These are phyloP conservation scores for Lichtheimia hyalospora DNA, from an alignment of 371 early-diverging fungal genomes.

Conservation along the genomic window DNA sequence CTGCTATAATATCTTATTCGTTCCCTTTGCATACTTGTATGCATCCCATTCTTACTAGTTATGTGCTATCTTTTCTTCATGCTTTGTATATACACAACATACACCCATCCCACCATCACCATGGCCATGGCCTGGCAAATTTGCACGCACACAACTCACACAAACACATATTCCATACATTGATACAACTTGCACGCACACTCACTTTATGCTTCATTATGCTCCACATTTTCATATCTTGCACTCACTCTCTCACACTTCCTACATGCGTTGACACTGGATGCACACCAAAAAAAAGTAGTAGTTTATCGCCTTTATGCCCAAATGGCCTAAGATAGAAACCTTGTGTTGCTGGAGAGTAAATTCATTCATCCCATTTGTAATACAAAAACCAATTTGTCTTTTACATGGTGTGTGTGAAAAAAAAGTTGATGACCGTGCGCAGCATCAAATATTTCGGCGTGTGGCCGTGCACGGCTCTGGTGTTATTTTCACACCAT, in stretches of 20 bases:
- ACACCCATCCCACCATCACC: too few species aligned
- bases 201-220: slow-evolving; percentile 3
- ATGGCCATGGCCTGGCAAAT: background rate
- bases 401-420: background rate
- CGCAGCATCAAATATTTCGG: background rate
- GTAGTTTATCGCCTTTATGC: slow-evolving; percentile 10
- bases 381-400: too few species aligned
- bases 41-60: background rate
- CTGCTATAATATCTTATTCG: slow-evolving; percentile 8
- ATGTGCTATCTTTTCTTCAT: background rate
- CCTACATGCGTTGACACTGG: slow-evolving; percentile 15
- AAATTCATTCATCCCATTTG: too few species aligned
- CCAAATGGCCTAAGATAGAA: too few species aligned
- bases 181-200: background rate
- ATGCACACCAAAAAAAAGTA: slow-evolving; percentile 11
- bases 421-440: slow-evolving; percentile 5
- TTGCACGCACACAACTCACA: slow-evolving; percentile 3
- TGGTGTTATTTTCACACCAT: too few species aligned
- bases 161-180: background rate
- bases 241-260: background rate
- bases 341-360: too few species aligned
- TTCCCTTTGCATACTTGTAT: slow-evolving; percentile 9
- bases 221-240: too few species aligned
- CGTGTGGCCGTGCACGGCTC: too few species aligned
- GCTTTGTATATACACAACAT: background rate